Evolutionary conservation across 2,329 filamentous ascomycete species (phyloP).

Genomic region (Setomelanomma holmii): DNA sequence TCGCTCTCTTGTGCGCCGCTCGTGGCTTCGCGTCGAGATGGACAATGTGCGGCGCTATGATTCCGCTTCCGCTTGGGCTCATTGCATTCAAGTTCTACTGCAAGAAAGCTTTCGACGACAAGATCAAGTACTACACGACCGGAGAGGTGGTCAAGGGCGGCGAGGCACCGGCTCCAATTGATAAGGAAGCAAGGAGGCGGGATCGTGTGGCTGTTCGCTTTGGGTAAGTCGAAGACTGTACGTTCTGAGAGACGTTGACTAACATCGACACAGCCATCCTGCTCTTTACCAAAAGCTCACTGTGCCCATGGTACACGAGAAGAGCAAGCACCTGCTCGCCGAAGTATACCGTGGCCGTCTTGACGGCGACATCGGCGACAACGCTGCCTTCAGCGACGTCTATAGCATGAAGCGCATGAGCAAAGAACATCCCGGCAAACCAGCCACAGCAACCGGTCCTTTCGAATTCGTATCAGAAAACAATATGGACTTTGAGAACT

Average conservation of each 20-base stretch:
- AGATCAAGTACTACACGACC: slow-evolving; percentile 81
- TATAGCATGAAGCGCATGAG: slow-evolving; percentile 83
- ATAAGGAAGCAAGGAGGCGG: slow-evolving; percentile 55
- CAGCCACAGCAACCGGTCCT: slow-evolving; percentile 54
- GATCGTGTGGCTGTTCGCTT: slow-evolving; percentile 80
- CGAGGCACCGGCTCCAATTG: slow-evolving; percentile 52
- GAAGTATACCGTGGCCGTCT: slow-evolving; percentile 85
- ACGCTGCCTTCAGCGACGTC: slow-evolving; percentile 81
- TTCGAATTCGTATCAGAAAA: slow-evolving; percentile 91
- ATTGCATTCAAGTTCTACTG: slow-evolving; percentile 89
- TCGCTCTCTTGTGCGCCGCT: slow-evolving; percentile 77
- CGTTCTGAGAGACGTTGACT: slow-evolving; percentile 1
- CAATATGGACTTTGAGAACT: slow-evolving; percentile 89
- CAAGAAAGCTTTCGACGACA: slow-evolving; percentile 74
- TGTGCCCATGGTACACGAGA: slow-evolving; percentile 94
- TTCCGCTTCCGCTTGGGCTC: slow-evolving; percentile 80
- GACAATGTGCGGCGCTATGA: slow-evolving; percentile 69
- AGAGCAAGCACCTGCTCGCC: slow-evolving; percentile 84
- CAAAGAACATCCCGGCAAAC: slow-evolving; percentile 63
- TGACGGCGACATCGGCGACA: slow-evolving; percentile 63
- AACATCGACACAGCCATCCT: slow-evolving; percentile 66
- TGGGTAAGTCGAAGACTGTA: slow-evolving; percentile 46
- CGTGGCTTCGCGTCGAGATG: slow-evolving; percentile 57
- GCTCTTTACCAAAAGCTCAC: slow-evolving; percentile 88
- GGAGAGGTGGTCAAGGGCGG: slow-evolving; percentile 61